These are phyloP conservation scores for Daldinia concentrica DNA, from an alignment of 495 filamentous ascomycete species.

Conservation along the genomic window DNA sequence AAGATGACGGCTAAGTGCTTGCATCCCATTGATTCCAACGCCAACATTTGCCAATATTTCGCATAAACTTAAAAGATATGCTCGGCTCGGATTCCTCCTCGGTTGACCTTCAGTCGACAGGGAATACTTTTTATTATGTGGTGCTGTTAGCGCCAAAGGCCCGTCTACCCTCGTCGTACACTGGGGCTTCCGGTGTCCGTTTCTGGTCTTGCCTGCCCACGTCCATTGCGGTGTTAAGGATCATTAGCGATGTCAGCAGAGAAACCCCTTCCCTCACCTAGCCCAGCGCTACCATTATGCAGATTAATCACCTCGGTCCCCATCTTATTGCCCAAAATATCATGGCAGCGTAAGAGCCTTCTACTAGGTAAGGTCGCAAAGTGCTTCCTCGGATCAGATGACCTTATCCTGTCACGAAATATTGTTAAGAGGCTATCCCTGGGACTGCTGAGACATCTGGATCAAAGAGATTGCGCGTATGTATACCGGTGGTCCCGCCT, in stretches of 20 bases:
- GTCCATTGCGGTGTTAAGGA: slow-evolving; percentile 19
- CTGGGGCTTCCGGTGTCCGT: slow-evolving; percentile 16
- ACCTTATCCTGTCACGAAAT: slow-evolving; percentile 1
- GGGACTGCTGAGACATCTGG: not conserved
- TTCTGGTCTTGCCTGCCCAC: slow-evolving; percentile 14
- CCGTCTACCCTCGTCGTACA: slow-evolving; percentile 8
- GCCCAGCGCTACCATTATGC: slow-evolving; percentile 8
- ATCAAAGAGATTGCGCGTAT: not conserved
- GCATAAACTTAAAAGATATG: not conserved
- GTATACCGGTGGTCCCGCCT: not conserved
- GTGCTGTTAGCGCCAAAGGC: slow-evolving; percentile 10
- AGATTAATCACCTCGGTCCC: slow-evolving; percentile 21
- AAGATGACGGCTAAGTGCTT: slow-evolving; percentile 10
- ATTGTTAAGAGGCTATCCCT: slow-evolving; percentile 2
- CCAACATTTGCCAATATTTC: not conserved
- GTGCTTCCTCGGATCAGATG: slow-evolving; percentile 24
- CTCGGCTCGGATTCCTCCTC: slow-evolving; percentile 3
- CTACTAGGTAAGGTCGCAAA: slow-evolving; percentile 23
- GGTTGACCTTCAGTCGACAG: not conserved
- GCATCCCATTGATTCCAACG: not conserved
- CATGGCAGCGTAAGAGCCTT: slow-evolving; percentile 10
- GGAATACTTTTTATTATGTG: slow-evolving; percentile 8
- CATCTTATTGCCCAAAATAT: slow-evolving; percentile 15
- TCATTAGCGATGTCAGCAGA: slow-evolving; percentile 24
- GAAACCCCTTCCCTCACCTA: slow-evolving; percentile 4